Evolutionary conservation across 257 asterid species (phyloP).

Genomic region (Solanum gracilifrons): DNA sequence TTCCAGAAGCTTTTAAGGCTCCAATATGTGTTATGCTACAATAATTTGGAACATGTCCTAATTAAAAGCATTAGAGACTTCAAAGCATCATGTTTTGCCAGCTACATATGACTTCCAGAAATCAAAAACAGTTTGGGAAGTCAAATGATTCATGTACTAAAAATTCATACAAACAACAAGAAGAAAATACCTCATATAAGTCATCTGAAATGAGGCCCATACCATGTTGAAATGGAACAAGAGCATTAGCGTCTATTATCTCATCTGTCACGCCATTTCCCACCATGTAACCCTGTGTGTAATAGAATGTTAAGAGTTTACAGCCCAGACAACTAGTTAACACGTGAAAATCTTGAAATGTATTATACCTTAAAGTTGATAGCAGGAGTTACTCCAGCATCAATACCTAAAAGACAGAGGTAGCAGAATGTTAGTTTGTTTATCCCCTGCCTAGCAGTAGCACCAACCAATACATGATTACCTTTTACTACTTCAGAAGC

Average conservation of each 20-base stretch:
- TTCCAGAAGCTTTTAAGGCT: background rate
- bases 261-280: constrained; percentile 92
- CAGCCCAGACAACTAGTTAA: background rate
- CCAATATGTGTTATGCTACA: background rate
- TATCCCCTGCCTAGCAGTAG: background rate
- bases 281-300: constrained; percentile 94
- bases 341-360: background rate
- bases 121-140: background rate
- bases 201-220: constrained; percentile 94
- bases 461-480: constrained; percentile 11
- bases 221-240: constrained; percentile 87
- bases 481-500: constrained; percentile 76
- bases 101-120: background rate
- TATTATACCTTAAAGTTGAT: constrained; percentile 73
- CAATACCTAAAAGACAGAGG: constrained; percentile 42
- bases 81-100: background rate
- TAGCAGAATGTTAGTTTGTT: background rate
- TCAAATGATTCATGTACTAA: background rate
- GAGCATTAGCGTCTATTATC: constrained; percentile 69
- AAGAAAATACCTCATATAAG: constrained; percentile 44
- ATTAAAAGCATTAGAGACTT: background rate
- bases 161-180: background rate
- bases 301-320: constrained; percentile 6
- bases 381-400: constrained; percentile 52
- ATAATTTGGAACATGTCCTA: background rate